Evolutionary conservation across 352 stramenopile species (phyloP).

Genomic region (Saprolegnia parasitica): DNA sequence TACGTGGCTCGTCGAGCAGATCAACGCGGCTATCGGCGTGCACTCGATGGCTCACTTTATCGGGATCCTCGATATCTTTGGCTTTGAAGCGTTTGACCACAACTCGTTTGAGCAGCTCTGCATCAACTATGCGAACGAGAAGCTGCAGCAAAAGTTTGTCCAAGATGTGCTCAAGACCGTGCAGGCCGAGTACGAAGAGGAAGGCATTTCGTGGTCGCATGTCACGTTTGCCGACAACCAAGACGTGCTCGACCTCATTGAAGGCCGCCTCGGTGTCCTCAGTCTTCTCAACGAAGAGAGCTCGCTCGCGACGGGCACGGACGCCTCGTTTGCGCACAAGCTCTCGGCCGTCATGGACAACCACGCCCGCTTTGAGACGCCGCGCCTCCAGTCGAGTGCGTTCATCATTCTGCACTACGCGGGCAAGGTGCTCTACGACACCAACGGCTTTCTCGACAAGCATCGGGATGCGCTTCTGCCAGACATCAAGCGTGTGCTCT

Average conservation of each 20-base stretch:
- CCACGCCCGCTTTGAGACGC: constrained; percentile 78
- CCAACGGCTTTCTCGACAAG: constrained; percentile 78
- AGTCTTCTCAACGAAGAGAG: constrained; percentile 89
- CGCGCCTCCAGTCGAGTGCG: constrained; percentile 71
- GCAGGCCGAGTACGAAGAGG: constrained; percentile 87
- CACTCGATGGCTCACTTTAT: constrained; percentile 73
- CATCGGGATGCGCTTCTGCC: constrained; percentile 77
- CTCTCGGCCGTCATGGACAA: constrained; percentile 84
- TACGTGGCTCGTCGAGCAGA: constrained; percentile 91
- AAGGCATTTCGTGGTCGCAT: constrained; percentile 88
- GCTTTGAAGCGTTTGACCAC: constrained; percentile 88
- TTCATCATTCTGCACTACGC: constrained; percentile 87
- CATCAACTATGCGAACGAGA: constrained; percentile 93
- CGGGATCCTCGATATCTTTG: constrained; percentile 91
- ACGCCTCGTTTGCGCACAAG: constrained; percentile 85
- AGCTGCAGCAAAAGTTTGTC: constrained; percentile 85
- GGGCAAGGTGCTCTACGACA: constrained; percentile 81
- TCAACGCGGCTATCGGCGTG: constrained; percentile 89
- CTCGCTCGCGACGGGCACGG: constrained; percentile 72
- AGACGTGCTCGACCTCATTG: constrained; percentile 87
- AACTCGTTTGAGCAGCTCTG: constrained; percentile 92
- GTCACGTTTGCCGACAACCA: constrained; percentile 89
- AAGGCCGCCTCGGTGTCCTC: constrained; percentile 84
- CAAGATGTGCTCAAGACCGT: constrained; percentile 91
- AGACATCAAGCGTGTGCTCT: constrained; percentile 82